Percentiles rank a stretch among this genome's conserved stretches.
phyloP scores from a whole-genome alignment of 352 stramenopile species.

The Pythium dissimile region DNA sequence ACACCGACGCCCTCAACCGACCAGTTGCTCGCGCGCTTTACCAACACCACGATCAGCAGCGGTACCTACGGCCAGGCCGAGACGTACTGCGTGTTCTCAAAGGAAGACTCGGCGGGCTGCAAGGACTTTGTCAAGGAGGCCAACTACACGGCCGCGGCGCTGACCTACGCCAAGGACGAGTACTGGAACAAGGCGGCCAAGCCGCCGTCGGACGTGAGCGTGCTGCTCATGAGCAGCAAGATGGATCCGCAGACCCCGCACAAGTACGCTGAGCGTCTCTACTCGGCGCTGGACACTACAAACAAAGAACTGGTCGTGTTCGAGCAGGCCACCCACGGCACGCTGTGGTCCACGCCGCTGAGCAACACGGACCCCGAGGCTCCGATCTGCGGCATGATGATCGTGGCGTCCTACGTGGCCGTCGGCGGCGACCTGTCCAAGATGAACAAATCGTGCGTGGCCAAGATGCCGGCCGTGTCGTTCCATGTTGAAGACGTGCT shows the following conservation, averaged over 20 bases:
- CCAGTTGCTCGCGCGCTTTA: constrained; percentile 20
- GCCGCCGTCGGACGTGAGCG: constrained; percentile 27
- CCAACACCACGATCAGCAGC: constrained; percentile 26
- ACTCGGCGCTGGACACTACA: constrained; percentile 16
- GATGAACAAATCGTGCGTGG: constrained; percentile 39
- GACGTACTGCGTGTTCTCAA: constrained; percentile 53
- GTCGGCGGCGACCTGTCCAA: constrained; percentile 20
- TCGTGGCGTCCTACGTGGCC: constrained; percentile 34
- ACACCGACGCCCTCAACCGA: constrained; percentile 20
- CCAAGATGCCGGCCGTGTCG: constrained; percentile 16
- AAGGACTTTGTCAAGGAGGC: constrained; percentile 21
- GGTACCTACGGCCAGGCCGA: constrained; percentile 25
- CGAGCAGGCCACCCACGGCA: constrained; percentile 37
- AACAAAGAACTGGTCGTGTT: constrained; percentile 45
- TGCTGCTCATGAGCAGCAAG: constrained; percentile 42
- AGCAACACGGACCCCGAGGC: constrained; percentile 14
- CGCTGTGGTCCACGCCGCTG: constrained; percentile 27
- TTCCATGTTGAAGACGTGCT: constrained; percentile 31
- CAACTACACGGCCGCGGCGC: constrained; percentile 8
- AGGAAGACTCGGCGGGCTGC: constrained; percentile 40
- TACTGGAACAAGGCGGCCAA: constrained; percentile 32
- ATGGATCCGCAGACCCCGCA: constrained; percentile 39
- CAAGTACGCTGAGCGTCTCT: constrained; percentile 35
- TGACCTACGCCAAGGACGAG: constrained; percentile 29
- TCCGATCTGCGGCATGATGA: constrained; percentile 32